Conservation (phyloP, 208 protist species). For the Crithidia sp. region DNA sequence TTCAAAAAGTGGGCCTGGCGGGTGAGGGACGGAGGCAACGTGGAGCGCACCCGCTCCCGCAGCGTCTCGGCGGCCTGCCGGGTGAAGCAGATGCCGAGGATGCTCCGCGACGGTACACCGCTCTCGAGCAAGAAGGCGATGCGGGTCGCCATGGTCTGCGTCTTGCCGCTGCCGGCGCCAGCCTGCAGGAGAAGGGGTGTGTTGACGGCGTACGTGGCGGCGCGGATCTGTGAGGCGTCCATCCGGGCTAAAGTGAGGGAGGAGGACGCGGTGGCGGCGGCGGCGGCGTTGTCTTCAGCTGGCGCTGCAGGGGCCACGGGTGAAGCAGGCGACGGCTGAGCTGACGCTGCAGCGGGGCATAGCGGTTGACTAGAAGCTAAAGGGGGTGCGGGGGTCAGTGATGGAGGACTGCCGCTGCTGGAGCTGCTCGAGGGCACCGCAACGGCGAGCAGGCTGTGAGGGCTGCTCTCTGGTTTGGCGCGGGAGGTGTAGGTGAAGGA, state of each 20-base stretch:
- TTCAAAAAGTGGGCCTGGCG: slow-evolving; percentile 46
- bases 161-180: slow-evolving; percentile 90
- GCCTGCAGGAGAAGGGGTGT: slow-evolving; percentile 69
- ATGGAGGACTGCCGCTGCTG: too few relatives aligned
- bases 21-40: slow-evolving; percentile 38
- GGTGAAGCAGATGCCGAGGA: slow-evolving; percentile 89
- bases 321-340: not conserved
- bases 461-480: not conserved
- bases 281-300: not conserved
- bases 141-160: slow-evolving; percentile 84
- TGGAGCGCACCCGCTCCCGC: slow-evolving; percentile 57
- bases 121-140: slow-evolving; percentile 65
- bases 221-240: slow-evolving; percentile 63
- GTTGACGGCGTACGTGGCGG: slow-evolving; percentile 47
- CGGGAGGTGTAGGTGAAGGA: slow-evolving; percentile 38
- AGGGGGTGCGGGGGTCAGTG: too few relatives aligned
- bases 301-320: not conserved
- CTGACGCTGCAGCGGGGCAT: not conserved
- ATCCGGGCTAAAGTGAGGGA: slow-evolving; percentile 20
- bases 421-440: too few relatives aligned
- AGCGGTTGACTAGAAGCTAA: too few relatives aligned
- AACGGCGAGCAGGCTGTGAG: too few relatives aligned
- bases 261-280: not conserved
- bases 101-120: slow-evolving; percentile 55
- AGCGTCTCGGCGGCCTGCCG: slow-evolving; percentile 82